Evolutionary conservation across 177 flowering plant species (phyloP).

Genomic region (Vitis hybrid): DNA sequence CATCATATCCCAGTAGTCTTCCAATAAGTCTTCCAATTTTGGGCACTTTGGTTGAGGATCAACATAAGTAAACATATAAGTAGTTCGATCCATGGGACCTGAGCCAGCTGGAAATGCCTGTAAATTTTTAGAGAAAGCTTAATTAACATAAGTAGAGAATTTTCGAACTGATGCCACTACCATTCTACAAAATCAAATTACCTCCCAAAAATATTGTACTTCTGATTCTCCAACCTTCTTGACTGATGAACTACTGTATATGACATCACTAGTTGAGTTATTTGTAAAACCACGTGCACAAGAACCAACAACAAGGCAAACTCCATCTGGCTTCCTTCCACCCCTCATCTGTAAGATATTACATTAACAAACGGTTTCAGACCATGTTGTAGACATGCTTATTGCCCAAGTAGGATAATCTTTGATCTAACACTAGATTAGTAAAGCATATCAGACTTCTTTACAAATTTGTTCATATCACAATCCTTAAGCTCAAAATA

Average conservation of each 20-base stretch:
- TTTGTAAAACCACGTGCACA: slow-evolving; percentile 81
- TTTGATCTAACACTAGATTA: background rate
- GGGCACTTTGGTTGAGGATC: slow-evolving; percentile 79
- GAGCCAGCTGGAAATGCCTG: slow-evolving; percentile 99
- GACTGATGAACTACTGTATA: slow-evolving; percentile 68
- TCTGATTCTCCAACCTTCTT: slow-evolving; percentile 61
- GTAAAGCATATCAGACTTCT: background rate
- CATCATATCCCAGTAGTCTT: slow-evolving; percentile 92
- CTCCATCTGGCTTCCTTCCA: slow-evolving; percentile 92
- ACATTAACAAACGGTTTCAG: slow-evolving; percentile 1
- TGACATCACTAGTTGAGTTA: slow-evolving; percentile 81
- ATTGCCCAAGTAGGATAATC: background rate
- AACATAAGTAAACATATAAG: slow-evolving; percentile 93
- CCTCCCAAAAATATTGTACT: slow-evolving; percentile 95
- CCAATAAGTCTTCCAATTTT: slow-evolving; percentile 76
- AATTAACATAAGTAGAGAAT: background rate
- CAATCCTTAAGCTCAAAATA: too few relatives aligned
- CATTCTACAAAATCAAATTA: slow-evolving; percentile 19
- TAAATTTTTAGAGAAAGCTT: slow-evolving; percentile 12
- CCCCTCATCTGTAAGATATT: slow-evolving; percentile 58
- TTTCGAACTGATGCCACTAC: background rate
- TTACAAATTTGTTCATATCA: too few relatives aligned
- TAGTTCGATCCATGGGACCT: slow-evolving; percentile 86
- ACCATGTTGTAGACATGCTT: background rate
- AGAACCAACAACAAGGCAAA: slow-evolving; percentile 94